Evolutionary conservation across 139 green algal genomes (phyloP), one percentile per base, ranked within the genome.

Genomic region (Edaphochlamys debaryana): DNA sequence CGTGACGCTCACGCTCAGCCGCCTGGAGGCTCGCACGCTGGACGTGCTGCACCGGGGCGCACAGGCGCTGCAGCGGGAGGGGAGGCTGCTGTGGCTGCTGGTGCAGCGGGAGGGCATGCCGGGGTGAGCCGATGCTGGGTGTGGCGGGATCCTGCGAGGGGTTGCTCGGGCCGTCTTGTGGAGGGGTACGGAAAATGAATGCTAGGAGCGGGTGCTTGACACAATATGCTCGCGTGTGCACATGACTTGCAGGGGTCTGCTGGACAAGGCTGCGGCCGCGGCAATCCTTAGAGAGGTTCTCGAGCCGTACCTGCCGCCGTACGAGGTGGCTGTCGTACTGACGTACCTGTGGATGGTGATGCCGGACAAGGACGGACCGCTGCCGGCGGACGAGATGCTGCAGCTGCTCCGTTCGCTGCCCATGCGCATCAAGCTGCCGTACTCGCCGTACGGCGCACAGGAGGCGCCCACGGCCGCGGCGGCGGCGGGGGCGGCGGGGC

Each of bases 381-480:
- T 84, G 41, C 41, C 78, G 1, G 48, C 78, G 3, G 78, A 84
- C 52, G 78, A 84, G 42, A n/a, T 84, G 30, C 9, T 84, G 41
- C 78, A 84, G 78, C 78, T 84, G 66, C 78, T 84, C 36, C 66
- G 50, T 27, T 66, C 40, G 29, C 48, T 84, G 78, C 78, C 78
- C 25, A 69, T 84, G 78, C 34, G 78, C 4, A 48, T 84, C 13
- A 22, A 36, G 29, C 38, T 73, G 78, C 78, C 66, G 66, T 76
- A 75, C 67, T 40, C 25, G 3, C n/a, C 45, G 60, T 30, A 11
- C 36, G 13, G 27, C 6, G 45, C 45, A 4, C 4, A 30, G 27
- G 40, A 56, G 45, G n/a, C 30, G 75, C 60, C 3, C 15, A 29
- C 40, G 38, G 38, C 38, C 7, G 38, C 40, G 2, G 40, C 27